These are phyloP conservation scores for Harringtonia aguacate DNA, from an alignment of 2,329 filamentous ascomycete genomes.

Conservation along the genomic window DNA sequence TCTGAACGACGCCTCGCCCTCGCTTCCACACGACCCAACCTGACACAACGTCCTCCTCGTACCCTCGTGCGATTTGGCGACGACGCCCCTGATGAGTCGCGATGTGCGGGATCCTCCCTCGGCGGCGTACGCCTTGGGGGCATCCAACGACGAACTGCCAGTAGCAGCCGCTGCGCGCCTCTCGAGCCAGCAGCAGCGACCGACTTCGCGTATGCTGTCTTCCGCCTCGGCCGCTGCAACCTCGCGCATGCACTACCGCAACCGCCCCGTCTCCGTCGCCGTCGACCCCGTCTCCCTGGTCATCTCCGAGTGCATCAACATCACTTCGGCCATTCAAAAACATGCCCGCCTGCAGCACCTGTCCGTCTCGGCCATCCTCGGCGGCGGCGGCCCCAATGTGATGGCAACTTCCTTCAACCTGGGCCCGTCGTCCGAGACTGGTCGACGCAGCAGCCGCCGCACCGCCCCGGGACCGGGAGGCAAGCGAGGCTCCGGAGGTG, in stretches of 20 bases:
- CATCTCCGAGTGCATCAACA: constrained; percentile 96
- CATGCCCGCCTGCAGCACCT: constrained; percentile 93
- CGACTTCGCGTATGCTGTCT: no score
- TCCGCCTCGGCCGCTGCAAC: constrained; percentile 10
- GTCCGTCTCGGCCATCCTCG: constrained; percentile 89
- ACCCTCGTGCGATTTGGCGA: background rate
- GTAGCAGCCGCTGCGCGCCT: constrained; percentile 3
- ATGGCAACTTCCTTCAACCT: constrained; percentile 21
- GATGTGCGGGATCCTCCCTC: constrained; percentile 18
- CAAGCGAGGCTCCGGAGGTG: background rate
- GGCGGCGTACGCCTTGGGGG: constrained; percentile 14
- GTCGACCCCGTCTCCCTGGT: constrained; percentile 87
- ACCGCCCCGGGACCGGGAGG: background rate
- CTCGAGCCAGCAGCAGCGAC: constrained; percentile 5
- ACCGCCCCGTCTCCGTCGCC: constrained; percentile 61
- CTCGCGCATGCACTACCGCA: constrained; percentile 47
- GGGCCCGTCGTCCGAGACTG: constrained; percentile 1
- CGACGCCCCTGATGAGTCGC: constrained; percentile 20
- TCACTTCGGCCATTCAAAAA: constrained; percentile 97
- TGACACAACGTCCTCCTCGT: no score
- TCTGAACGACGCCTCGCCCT: background rate
- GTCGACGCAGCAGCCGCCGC: constrained; percentile 4
- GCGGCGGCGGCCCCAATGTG: constrained; percentile 53
- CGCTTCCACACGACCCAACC: background rate
- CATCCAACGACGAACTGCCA: constrained; percentile 9